Evolutionary conservation across 164 flowering plant species (phyloP).

Genomic region (Magnolia officinalis): DNA sequence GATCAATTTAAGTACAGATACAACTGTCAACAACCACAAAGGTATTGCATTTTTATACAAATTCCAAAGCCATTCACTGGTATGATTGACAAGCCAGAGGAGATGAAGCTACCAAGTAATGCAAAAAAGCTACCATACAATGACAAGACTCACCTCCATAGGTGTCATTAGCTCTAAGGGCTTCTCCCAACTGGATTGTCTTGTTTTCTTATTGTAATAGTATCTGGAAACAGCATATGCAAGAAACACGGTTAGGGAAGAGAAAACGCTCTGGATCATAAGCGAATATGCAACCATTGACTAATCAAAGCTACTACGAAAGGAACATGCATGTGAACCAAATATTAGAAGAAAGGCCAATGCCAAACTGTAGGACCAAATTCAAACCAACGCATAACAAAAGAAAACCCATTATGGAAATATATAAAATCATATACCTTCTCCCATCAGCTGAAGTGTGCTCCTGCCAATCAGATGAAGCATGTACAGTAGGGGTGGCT

Average conservation of each 20-base stretch:
- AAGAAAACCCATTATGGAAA: not conserved
- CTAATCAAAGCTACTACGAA: too few relatives aligned
- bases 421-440: constrained; percentile 44
- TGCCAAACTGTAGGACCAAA: not conserved
- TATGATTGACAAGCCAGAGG: constrained; percentile 5
- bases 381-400: not conserved
- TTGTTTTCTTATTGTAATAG: constrained; percentile 86
- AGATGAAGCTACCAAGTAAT: constrained; percentile 8
- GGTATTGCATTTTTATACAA: constrained; percentile 12
- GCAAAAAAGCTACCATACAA: not conserved
- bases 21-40: constrained; percentile 33
- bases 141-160: constrained; percentile 65
- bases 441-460: constrained; percentile 84
- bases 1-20: constrained; percentile 30
- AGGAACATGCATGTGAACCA: not conserved
- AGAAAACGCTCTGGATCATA: not conserved
- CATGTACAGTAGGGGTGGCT: constrained; percentile 34
- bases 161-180: constrained; percentile 73
- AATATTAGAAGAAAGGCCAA: not conserved
- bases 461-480: constrained; percentile 94
- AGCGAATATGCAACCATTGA: not conserved
- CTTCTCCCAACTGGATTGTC: constrained; percentile 64
- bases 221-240: constrained; percentile 41
- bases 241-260: not conserved
- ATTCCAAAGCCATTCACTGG: constrained; percentile 21